Evolutionary conservation across 2,329 filamentous ascomycete species (phyloP).

Genomic region (Aspergillus flavus): DNA sequence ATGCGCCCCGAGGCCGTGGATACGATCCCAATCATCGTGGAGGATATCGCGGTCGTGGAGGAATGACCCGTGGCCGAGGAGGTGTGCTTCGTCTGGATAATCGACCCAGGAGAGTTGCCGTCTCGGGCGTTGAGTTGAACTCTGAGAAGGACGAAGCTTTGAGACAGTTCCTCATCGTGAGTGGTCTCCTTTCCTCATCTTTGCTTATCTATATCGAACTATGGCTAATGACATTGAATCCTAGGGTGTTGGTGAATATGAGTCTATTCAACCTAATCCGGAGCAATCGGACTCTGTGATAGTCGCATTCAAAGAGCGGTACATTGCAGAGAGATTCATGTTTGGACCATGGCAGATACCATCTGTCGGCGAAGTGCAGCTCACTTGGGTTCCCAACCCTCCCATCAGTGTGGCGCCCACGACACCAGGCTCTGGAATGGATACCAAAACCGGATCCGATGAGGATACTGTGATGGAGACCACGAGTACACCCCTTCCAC

Average conservation of each 20-base stretch:
- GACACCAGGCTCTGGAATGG: slow-evolving; percentile 16
- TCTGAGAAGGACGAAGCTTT: slow-evolving; percentile 58
- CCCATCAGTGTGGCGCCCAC: slow-evolving; percentile 26
- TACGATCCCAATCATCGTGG: slow-evolving; percentile 44
- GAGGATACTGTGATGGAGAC: slow-evolving; percentile 37
- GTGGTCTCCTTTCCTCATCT: slow-evolving; percentile 19
- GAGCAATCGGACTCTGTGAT: slow-evolving; percentile 44
- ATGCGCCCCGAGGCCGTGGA: slow-evolving; percentile 42
- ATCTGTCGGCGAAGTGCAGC: slow-evolving; percentile 55
- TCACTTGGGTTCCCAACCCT: slow-evolving; percentile 56
- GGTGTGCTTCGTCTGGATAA: slow-evolving; percentile 62
- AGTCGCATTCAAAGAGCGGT: slow-evolving; percentile 52
- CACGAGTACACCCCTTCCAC: slow-evolving; percentile 19
- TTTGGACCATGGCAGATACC: slow-evolving; percentile 52
- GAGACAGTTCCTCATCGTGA: slow-evolving; percentile 57
- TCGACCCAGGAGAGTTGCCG: slow-evolving; percentile 56
- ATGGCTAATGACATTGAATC: slow-evolving; percentile 14
- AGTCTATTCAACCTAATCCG: slow-evolving; percentile 47
- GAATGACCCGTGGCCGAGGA: slow-evolving; percentile 43
- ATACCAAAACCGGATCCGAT: slow-evolving; percentile 27
- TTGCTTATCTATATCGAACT: slow-evolving; percentile 11
- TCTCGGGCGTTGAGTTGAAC: slow-evolving; percentile 52
- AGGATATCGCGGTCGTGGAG: slow-evolving; percentile 47
- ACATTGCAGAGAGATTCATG: slow-evolving; percentile 59
- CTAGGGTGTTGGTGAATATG: slow-evolving; percentile 50